Base-by-base conservation (phyloP, 2,329 filamentous ascomycete genomes). In the Arthrobotrys entomopaga region DNA sequence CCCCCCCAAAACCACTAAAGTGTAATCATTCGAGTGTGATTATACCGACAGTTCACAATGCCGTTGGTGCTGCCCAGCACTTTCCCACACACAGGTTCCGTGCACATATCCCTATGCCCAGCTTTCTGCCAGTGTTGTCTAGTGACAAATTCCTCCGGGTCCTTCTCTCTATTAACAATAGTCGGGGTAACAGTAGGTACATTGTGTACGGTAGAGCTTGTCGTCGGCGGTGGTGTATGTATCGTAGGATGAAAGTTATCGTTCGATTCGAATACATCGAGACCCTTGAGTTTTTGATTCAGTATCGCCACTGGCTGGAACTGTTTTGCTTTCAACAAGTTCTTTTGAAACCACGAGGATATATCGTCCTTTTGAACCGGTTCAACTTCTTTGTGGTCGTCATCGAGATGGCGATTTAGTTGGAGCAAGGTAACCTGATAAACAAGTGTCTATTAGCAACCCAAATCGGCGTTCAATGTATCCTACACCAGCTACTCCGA, bases 261-360 rank as follows among this genome's bases (percentile, higher is more conserved):
- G 83, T 97, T 97, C 34, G 93, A 92, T 80, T 97, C 93, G 81
- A 97, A 97, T 13, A 96, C 92, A 65, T 97, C 93, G 49, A 97
- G 85, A 8, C 93, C 93, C 72, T 95, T 93, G 20, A 97, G 86
- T 80, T 96, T 97, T 83, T 97, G 93, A 82, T 97, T 97, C 79
- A 97, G 87, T 2, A 96, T 86, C 0, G 93, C 93, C 0, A 97
- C 86, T 0, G 93, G 93, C 80, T 97, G 93, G 81, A 97, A 97
- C 77, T 90, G 90, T 82, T 95, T 97, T 10, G 93, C 93, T 81
- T 96, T 97, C 77, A 91, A 86, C 82, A 97, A 93, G 82, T 97
- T 93, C 80, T 92, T 91, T 83, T 96, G 92, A 83, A 97, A 96
- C 93, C 93, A 97, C 46, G 93, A 94, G 83, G 96, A 96, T 78